Base-by-base conservation (phyloP, 345 rosid species). In the Nasturtium officinale region DNA sequence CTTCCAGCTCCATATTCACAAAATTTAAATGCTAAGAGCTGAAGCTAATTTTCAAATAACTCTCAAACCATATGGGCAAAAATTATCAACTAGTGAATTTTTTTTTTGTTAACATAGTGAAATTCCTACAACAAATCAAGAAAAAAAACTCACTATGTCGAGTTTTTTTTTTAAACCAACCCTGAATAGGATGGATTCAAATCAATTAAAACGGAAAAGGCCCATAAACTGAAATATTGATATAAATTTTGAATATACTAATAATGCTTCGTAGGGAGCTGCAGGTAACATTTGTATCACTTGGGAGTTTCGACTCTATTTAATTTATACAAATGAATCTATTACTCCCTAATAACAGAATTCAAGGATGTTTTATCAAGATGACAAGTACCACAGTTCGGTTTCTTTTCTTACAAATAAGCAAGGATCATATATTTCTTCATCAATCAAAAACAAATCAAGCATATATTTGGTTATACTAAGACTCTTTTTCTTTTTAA, bases 371-470 rank as follows among this genome's bases (percentile, higher is more conserved):
- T 70, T 70, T 35, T 15, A 3, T 32, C 9, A 58, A 45, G 10
- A 1, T 59, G n/a, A n/a, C 47, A 23, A 9, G 7, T 46, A 59
- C 8, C 11, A 11, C 51, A 71, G n/a, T 26, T 17, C 37, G 13
- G 17, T 33, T 60, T 37, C 23, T 13, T 16, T 25, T 29, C 38
- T 7, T 60, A 71, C 61, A 71, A 11, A 61, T 61, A 71, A 48
- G 8, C 74, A 21, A 46, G 3, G 40, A 12, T 16, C 20, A 3
- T 48, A 35, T 13, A n/a, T 21, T 56, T 56, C 6, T 48, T 60
- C 75, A 33, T 60, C 67, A 16, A 35, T 47, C 46, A 21, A 10
- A 69, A 47, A 17, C 7, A 67, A 67, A 25, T 20, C n/a, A 35
- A n/a, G 4, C 48, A 6, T 45, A 5, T 66, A 64, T 46, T 11